phyloP scores from a whole-genome alignment of 2,329 filamentous ascomycete genomes.

The Tricladium varicosporioides region DNA sequence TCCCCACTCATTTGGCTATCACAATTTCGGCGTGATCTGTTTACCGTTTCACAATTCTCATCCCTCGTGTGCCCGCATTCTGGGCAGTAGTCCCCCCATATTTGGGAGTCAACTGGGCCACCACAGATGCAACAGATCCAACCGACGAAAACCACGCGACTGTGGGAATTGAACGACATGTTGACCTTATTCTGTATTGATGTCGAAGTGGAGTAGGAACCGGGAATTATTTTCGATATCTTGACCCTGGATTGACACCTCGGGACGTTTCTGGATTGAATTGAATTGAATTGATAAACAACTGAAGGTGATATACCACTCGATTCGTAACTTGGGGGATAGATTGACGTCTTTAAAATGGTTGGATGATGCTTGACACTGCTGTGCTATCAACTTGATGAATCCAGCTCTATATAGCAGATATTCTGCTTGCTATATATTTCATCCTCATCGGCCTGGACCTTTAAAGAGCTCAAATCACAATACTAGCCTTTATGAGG shows the following conservation, averaged over 20 bases:
- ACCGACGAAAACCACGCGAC: not conserved
- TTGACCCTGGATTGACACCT: no score
- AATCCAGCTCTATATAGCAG: not conserved
- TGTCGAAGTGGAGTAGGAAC: not conserved
- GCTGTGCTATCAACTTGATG: no score
- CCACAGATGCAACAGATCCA: constrained; percentile 17
- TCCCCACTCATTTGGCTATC: no score
- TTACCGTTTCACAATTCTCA: not conserved
- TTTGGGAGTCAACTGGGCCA: constrained; percentile 9
- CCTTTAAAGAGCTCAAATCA: not conserved
- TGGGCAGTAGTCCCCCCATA: constrained; percentile 3
- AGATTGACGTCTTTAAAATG: no score
- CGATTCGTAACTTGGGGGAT: no score
- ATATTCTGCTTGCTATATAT: not conserved
- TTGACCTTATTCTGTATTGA: not conserved
- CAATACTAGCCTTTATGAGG: not conserved
- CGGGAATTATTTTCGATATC: no score
- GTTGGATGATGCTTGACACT: no score
- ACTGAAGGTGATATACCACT: no score
- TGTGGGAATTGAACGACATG: not conserved
- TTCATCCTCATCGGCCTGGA: not conserved
- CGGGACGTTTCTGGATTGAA: no score
- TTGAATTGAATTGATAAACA: no score
- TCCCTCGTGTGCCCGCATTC: not conserved
- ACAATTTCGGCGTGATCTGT: not conserved